Percentiles rank a stretch among this genome's conserved stretches.
These are phyloP conservation scores for Fusarium proliferatum DNA, from an alignment of 2,329 filamentous ascomycete species.

Conservation along the genomic window DNA sequence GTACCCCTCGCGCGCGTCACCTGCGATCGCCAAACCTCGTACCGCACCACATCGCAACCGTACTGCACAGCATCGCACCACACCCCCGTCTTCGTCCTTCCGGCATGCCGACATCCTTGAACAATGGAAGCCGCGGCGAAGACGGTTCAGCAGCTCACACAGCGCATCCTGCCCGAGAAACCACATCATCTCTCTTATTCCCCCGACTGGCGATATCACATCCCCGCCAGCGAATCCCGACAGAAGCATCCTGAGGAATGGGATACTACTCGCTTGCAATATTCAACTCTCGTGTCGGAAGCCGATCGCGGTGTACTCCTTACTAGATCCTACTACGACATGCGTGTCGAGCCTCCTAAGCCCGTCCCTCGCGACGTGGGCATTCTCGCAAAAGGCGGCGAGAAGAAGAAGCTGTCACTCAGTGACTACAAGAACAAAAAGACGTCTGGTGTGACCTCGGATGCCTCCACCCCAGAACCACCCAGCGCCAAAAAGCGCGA, in stretches of 20 bases:
- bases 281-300: slow-evolving; percentile 67
- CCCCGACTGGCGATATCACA: slow-evolving; percentile 60
- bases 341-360: slow-evolving; percentile 63
- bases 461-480: slow-evolving; percentile 53
- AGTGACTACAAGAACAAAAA: slow-evolving; percentile 70
- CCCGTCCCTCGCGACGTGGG: slow-evolving; percentile 52
- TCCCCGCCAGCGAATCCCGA: slow-evolving; percentile 53
- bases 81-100: slow-evolving; percentile 42
- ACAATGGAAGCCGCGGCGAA: slow-evolving; percentile 71
- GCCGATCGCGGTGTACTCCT: slow-evolving; percentile 68
- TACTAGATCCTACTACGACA: slow-evolving; percentile 67
- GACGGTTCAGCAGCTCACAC: slow-evolving; percentile 64
- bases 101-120: slow-evolving; percentile 54
- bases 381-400: slow-evolving; percentile 55
- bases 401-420: slow-evolving; percentile 68
- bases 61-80: slow-evolving; percentile 29
- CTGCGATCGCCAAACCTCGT: slow-evolving; percentile 36
- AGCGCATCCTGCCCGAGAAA: slow-evolving; percentile 63
- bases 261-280: slow-evolving; percentile 63
- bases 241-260: slow-evolving; percentile 59
- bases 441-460: slow-evolving; percentile 49
- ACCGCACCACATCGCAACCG: slow-evolving; percentile 11
- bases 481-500: slow-evolving; percentile 49
- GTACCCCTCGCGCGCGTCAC: slow-evolving; percentile 38
- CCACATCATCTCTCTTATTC: slow-evolving; percentile 65